These are phyloP conservation scores for Myxozyma neotropica DNA, from an alignment of 805 yeast species.

Conservation along the genomic window DNA sequence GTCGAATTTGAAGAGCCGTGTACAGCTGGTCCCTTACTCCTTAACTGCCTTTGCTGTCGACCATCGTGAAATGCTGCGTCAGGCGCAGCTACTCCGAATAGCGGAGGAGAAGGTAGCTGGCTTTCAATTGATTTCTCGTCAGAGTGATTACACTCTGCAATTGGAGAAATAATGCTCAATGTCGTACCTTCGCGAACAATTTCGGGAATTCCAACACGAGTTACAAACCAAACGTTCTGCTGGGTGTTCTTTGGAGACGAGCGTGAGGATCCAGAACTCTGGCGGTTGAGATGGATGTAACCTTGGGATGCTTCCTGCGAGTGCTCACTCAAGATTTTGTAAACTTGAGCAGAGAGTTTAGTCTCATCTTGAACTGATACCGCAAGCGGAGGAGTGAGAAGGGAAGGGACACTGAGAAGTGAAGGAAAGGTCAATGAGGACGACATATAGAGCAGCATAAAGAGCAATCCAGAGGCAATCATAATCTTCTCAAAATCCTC, in stretches of 20 bases:
- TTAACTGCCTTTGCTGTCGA: not conserved
- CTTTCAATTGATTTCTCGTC: not conserved
- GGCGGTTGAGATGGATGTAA: constrained; percentile 2
- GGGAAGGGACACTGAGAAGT: constrained; percentile 10
- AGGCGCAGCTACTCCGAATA: not conserved
- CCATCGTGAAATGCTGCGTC: not conserved
- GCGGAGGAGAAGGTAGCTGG: not conserved
- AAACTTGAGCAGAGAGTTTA: constrained; percentile 16
- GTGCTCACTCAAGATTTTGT: constrained; percentile 6
- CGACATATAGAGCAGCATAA: constrained; percentile 12
- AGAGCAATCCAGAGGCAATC: constrained; percentile 15
- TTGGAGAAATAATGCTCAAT: constrained; percentile 9
- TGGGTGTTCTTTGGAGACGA: not conserved
- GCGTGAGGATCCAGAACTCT: not conserved
- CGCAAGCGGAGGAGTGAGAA: constrained; percentile 19
- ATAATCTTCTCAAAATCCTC: constrained; percentile 15
- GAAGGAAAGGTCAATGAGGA: constrained; percentile 17
- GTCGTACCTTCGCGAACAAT: constrained; percentile 8
- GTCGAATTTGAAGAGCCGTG: no score
- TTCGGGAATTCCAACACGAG: constrained; percentile 11
- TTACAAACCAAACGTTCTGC: constrained; percentile 5
- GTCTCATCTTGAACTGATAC: constrained; percentile 10
- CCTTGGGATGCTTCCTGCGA: constrained; percentile 1
- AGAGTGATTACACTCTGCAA: not conserved
- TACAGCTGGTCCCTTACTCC: not conserved